These are phyloP conservation scores for Chrysanthemum seticuspe DNA, from an alignment of 129 eudicot species.

Conservation along the genomic window DNA sequence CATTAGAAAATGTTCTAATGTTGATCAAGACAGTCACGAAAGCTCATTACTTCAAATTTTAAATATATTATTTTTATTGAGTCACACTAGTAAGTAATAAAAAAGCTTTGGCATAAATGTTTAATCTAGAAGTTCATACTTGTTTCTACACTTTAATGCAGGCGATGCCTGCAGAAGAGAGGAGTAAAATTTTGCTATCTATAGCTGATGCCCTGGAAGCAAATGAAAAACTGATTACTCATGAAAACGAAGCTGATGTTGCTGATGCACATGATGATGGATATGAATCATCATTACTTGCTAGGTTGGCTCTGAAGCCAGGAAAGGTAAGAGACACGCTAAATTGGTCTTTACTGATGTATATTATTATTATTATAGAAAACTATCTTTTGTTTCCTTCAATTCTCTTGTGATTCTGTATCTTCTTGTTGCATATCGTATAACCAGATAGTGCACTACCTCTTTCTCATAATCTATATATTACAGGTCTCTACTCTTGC, in stretches of 20 bases:
- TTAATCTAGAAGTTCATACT: slow-evolving; percentile 2
- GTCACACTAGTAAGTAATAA: not conserved
- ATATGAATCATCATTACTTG: slow-evolving; percentile 70
- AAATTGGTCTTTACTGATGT: slow-evolving; percentile 1
- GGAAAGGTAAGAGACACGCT: slow-evolving; percentile 63
- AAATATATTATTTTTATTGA: too few species aligned
- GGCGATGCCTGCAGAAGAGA: slow-evolving; percentile 83
- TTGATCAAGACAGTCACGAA: not conserved
- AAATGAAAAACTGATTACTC: slow-evolving; percentile 53
- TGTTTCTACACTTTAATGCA: slow-evolving; percentile 27
- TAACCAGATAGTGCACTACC: too few species aligned
- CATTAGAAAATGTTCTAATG: slow-evolving; percentile 8
- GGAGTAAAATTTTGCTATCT: slow-evolving; percentile 67
- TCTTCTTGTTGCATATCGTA: not conserved
- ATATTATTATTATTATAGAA: not conserved
- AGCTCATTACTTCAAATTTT: not conserved
- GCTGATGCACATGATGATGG: slow-evolving; percentile 69
- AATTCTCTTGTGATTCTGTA: not conserved
- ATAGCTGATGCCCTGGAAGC: slow-evolving; percentile 90
- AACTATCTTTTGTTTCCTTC: slow-evolving; percentile 1
- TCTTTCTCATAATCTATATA: not conserved
- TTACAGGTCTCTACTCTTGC: slow-evolving; percentile 76
- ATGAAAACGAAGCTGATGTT: slow-evolving; percentile 86
- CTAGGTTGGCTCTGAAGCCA: slow-evolving; percentile 76
- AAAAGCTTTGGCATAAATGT: not conserved